Evolutionary conservation across 2,329 filamentous ascomycete genomes (phyloP), one percentile per base, ranked within the genome.

Genomic region (Tolypocladium cylindrosporum): DNA sequence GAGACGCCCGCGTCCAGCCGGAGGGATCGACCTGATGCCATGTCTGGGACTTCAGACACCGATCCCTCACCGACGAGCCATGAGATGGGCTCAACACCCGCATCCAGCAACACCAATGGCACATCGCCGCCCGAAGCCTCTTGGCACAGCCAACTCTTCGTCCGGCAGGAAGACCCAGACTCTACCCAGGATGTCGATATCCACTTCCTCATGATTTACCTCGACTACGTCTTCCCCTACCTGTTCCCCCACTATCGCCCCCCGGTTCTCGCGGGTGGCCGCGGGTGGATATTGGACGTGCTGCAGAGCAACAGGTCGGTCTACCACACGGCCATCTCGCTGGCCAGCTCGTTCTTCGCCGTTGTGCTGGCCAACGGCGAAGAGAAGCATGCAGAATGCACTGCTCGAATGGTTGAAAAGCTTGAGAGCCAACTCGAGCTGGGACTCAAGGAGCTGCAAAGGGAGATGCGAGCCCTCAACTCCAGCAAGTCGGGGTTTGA

Each of bases 221-320:
- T 86, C 52, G 84, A 87, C 66, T 79, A 82, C 61, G 75, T 86
- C 24, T 79, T 86, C 60, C 83, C 84, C 1, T 82, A 85, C 62
- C 70, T 86, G 1, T 86, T 83, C 64, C 85, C 85, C 2, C 82
- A 85, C 66, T 87, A 86, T 68, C 77, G 77, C 3, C 84, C 84
- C 1, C 73, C 75, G 2, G 65, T 84, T 7, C 72, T 81, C 4
- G 73, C 80, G 58, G 79, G 81, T n/a, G 84, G 83, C 16, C 77
- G 80, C 54, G 77, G 79, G 34, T 87, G 84, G 84, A 73, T 87
- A 36, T 71, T 87, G 41, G 77, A 80, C 37, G 71, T 83, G 48
- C 72, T 86, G 11, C 75, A 81, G 57, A 78, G 75, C 59, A 85
- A 83, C 68, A 81, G 79, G 60, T 75, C 81, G 1, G 73, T 85